Evolutionary conservation across 345 rosid genomes (phyloP), one percentile per base, ranked within the genome.

Genomic region (Aegle marmelos): DNA sequence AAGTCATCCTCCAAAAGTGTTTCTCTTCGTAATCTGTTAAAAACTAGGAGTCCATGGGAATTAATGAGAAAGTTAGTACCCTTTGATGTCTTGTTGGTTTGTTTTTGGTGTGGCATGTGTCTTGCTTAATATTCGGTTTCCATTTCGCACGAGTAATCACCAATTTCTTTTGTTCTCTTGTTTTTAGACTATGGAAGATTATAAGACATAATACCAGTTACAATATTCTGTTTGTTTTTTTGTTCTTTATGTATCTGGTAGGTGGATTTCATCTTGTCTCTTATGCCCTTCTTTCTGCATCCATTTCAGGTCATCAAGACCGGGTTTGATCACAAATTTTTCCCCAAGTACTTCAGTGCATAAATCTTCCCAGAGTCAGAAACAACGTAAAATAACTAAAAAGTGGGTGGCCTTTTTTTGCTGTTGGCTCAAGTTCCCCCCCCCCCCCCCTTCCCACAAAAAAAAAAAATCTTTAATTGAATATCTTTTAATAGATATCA

Each of bases 51-150:
- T 76, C 84, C 82, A 69, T 74, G 71, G 82, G 83, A 84, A 71
- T 86, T 77, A 70, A 78, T 71, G 72, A 77, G 83, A 85, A 85
- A 84, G 92, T 90, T 72, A 75, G 88, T 87, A 79, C 83, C 89
- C 77, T 34, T 80, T 45, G 64, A 39, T 31, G 45, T 83, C 57
- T 68, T 63, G 27, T 58, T 62, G 9, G 39, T 73, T 84, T 48
- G 67, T 80, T 45, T 37, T 68, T 73, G 34, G 59, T 59, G 16
- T 34, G 75, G 39, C 53, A 59, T 70, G 37, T 67, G 13, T 41
- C 4, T 41, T 16, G 28, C 27, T 48, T 31, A 48, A 63, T 41
- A 50, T 73, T 21, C 6, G 10, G 25, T 24, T 45, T 56, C 73
- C 30, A 36, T 25, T 82, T 75, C 30, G 62, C 28, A 30, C 39